These are phyloP conservation scores for Apiospora malaysiana DNA, from an alignment of 2,329 filamentous ascomycete genomes.

Conservation along the genomic window DNA sequence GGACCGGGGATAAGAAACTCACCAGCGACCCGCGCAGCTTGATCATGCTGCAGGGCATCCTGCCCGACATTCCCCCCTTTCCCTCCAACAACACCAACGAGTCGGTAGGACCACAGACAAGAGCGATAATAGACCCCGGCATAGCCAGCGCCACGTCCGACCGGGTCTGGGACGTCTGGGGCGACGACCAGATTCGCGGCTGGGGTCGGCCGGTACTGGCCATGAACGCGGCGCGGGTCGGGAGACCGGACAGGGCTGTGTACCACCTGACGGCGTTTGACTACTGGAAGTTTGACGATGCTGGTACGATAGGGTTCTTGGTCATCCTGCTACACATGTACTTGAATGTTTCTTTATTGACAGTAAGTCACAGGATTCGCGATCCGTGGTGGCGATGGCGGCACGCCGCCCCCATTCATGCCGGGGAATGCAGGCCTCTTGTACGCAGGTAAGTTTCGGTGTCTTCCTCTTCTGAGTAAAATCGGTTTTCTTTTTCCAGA, in stretches of 20 bases:
- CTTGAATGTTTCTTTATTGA: background rate
- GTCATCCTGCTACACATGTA: background rate
- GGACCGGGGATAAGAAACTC: conserved; percentile 41
- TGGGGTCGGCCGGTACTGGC: conserved; percentile 55
- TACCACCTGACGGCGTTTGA: conserved; percentile 48
- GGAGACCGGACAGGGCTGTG: conserved; percentile 48
- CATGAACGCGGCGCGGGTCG: conserved; percentile 50
- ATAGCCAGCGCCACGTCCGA: conserved; percentile 45
- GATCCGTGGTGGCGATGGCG: conserved; percentile 37
- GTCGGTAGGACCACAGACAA: background rate
- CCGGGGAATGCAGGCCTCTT: conserved; percentile 46
- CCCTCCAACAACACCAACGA: too few relatives aligned
- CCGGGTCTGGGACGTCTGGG: conserved; percentile 48
- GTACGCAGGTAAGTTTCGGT: conserved; percentile 35
- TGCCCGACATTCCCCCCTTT: conserved; percentile 47
- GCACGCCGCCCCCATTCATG: conserved; percentile 43
- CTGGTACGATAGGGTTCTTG: conserved; percentile 32
- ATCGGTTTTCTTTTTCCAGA: too few relatives aligned
- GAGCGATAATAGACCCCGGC: conserved; percentile 39
- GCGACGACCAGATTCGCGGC: conserved; percentile 48
- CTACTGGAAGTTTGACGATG: conserved; percentile 50
- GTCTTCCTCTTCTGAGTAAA: background rate
- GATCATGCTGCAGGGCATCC: conserved; percentile 50
- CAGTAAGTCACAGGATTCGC: conserved; percentile 31
- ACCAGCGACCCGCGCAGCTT: conserved; percentile 51